Conservation (phyloP, 352 stramenopile species). For the Pythium vanterpoolii region DNA sequence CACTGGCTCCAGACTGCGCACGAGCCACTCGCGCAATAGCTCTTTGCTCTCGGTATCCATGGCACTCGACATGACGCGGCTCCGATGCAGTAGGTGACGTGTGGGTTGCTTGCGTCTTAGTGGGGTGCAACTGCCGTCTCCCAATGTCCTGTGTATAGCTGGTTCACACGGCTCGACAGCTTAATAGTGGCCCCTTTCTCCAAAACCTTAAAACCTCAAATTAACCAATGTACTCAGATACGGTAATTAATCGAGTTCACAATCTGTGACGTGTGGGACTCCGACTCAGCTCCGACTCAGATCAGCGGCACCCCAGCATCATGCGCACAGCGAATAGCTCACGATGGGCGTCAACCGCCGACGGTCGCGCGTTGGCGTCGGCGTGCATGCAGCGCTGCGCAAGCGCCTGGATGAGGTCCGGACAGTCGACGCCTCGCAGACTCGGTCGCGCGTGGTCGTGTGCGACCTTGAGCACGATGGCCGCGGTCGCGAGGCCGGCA, state of each 20-base stretch:
- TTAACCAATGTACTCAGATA: neutral
- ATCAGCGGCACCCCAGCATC: neutral
- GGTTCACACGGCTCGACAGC: constrained; percentile 11
- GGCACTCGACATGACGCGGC: neutral
- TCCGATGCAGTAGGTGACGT: neutral
- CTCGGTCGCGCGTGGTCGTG: constrained; percentile 44
- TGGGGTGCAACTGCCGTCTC: constrained; percentile 4
- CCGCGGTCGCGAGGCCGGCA: constrained; percentile 36
- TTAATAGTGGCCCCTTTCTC: constrained; percentile 12
- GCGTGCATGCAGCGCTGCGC: constrained; percentile 18
- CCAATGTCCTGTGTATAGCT: neutral
- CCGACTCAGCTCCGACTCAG: neutral
- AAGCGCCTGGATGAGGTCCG: constrained; percentile 1
- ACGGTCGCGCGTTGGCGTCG: constrained; percentile 6
- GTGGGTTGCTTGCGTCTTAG: constrained; percentile 8
- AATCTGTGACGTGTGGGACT: constrained; percentile 21
- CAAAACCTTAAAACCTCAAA: constrained; percentile 15
- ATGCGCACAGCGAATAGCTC: constrained; percentile 2
- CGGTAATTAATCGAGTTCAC: neutral
- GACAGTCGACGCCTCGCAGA: constrained; percentile 13
- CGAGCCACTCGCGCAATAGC: constrained; percentile 83
- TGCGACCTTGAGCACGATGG: constrained; percentile 62
- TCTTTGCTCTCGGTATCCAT: constrained; percentile 83
- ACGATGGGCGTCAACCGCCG: neutral
- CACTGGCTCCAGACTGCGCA: constrained; percentile 82